Conservation (phyloP, 768 basidiomycete species). For the Psilocybe tampanensis region DNA sequence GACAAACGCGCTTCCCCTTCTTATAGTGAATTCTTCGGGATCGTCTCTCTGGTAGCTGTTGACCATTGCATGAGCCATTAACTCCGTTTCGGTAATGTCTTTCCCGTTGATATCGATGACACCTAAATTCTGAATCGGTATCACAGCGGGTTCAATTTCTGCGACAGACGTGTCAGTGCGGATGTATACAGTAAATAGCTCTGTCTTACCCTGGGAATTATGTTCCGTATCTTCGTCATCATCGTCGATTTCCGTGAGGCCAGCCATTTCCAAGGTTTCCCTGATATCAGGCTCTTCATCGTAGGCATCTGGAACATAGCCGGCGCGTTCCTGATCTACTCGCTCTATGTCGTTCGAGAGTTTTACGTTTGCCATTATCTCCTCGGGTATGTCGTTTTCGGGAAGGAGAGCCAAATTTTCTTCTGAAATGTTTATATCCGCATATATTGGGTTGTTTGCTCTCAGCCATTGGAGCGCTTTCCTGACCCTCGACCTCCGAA, state of each 20-base stretch:
- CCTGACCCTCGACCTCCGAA: neutral
- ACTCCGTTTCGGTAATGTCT: slow-evolving; percentile 12
- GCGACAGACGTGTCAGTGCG: too few species aligned
- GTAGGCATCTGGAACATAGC: slow-evolving; percentile 21
- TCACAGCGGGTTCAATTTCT: too few species aligned
- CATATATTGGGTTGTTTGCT: neutral
- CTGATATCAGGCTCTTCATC: slow-evolving; percentile 16
- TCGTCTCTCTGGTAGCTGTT: slow-evolving; percentile 6
- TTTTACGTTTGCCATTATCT: slow-evolving; percentile 6
- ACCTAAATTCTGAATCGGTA: slow-evolving; percentile 20
- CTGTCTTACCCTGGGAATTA: too few species aligned
- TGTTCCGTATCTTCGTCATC: too few species aligned
- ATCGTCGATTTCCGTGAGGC: too few species aligned
- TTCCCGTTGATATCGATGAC: slow-evolving; percentile 20
- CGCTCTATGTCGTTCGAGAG: slow-evolving; percentile 5
- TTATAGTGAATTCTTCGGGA: neutral
- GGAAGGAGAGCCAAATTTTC: slow-evolving; percentile 5
- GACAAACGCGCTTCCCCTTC: slow-evolving; percentile 22
- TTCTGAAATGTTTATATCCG: slow-evolving; percentile 10
- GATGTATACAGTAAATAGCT: too few species aligned
- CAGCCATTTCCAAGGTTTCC: too few species aligned
- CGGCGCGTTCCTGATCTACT: slow-evolving; percentile 11
- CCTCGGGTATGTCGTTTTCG: slow-evolving; percentile 13
- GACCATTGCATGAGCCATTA: slow-evolving; percentile 25
- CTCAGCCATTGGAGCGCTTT: neutral